Base-by-base conservation (phyloP, 202 grass and related monocot species). In the Schoenoplectus triqueter region DNA sequence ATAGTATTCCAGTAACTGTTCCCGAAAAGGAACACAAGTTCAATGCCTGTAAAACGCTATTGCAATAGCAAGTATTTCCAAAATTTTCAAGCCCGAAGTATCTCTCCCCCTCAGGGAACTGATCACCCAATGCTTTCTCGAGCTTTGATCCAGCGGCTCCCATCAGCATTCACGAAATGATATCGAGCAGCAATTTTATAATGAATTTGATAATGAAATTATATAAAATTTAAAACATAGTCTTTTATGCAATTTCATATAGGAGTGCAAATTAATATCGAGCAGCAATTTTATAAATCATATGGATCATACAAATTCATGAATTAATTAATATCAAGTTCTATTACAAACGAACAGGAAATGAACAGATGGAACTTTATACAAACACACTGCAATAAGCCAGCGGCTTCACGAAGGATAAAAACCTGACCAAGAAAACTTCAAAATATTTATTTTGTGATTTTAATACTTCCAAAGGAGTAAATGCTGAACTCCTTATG, bases 341-440 rank as follows among this genome's bases (percentile, higher is more conserved):
- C 2, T 41, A 78, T 78, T 78, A 78, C 73, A 78, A 31, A 78
- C 7, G 21, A 78, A 78, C 52, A 78, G 59, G 47, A 57, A 78
- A 78, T 78, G 52, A 59, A 78, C 8, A 41, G 59, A 78, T 78
- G 52, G 21, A 42, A 78, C 20, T 56, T 42, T 51, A 70, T 70
- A 51, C 20, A 52, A 41, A 42, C 1, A 0, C 20, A 41, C 0
- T 5, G 51, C 73, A 77, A 77, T 15, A 5, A 57, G 19, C 19
- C 73, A 40, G 10, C 10, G 11, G 9, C 49, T 76, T 76, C 47
- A 7, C 39, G 50, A 6, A 75, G 19, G 4, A 31, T 31, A 31
- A 31, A 31, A 55, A 74, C 7, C 70, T 76, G 19, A 18, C 20
- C 49, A 10, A 2, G 11, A 57, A 20, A 20, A 31, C 31, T 31